phyloP scores from a whole-genome alignment of 495 filamentous ascomycete genomes.

The Parathielavia hyrcaniae region DNA sequence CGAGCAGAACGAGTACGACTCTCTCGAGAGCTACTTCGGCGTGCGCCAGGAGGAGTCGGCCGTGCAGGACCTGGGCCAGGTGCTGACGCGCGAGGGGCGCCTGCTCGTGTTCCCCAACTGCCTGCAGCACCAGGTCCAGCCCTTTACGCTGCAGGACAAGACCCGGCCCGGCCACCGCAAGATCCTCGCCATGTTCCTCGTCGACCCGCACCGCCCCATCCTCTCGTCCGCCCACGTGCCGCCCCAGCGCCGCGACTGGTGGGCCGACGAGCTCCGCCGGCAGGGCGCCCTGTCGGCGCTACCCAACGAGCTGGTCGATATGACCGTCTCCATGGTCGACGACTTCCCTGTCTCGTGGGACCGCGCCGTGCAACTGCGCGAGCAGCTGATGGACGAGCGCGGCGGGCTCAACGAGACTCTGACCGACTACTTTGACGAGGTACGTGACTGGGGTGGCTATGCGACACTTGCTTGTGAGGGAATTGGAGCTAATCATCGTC shows the following conservation, averaged over 20 bases:
- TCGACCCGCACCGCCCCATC: slow-evolving; percentile 49
- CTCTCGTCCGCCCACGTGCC: slow-evolving; percentile 51
- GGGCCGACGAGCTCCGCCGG: slow-evolving; percentile 29
- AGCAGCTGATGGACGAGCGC: slow-evolving; percentile 23
- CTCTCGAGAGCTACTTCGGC: slow-evolving; percentile 22
- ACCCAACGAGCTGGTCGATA: slow-evolving; percentile 26
- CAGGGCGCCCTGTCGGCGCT: slow-evolving; percentile 11
- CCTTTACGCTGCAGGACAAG: slow-evolving; percentile 44
- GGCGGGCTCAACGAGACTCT: not conserved
- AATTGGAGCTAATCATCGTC: not conserved
- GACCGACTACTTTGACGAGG: not conserved
- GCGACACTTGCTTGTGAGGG: not conserved
- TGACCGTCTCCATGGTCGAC: slow-evolving; percentile 11
- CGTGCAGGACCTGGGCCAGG: slow-evolving; percentile 33
- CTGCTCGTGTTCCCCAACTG: slow-evolving; percentile 40
- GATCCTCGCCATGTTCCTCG: slow-evolving; percentile 53
- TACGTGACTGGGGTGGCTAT: not conserved
- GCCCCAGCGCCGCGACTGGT: slow-evolving; percentile 46
- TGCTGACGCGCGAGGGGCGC: slow-evolving; percentile 32
- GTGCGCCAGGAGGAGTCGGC: slow-evolving; percentile 19
- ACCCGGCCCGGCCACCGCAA: slow-evolving; percentile 50
- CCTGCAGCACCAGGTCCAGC: slow-evolving; percentile 46
- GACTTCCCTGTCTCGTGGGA: slow-evolving; percentile 26
- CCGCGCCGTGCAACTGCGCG: slow-evolving; percentile 16
- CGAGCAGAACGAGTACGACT: slow-evolving; percentile 22